Base-by-base conservation (phyloP, 2,329 filamentous ascomycete genomes). In the Cladorrhinum sp. region DNA sequence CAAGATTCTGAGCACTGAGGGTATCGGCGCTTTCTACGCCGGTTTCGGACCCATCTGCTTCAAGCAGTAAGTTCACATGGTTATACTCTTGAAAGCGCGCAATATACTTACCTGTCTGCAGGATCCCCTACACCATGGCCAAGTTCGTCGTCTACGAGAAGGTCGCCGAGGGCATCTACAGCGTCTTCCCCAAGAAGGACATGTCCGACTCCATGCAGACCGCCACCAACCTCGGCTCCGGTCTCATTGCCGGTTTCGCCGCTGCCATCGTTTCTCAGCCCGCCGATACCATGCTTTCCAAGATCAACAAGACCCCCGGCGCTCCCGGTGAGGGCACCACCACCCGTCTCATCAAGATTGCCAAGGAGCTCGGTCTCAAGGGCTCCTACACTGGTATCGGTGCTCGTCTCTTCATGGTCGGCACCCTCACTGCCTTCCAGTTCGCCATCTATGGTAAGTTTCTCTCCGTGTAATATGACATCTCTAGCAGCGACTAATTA, bases 81-180 rank as follows among this genome's bases (percentile, higher is more conserved):
- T 2, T 1, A 22, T 56, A 10, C 3, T 13, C 32, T n/a, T 32
- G n/a, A 24, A 9, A 13, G 1, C 2, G 16, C 22, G 20, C 23
- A 3, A 24, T 10, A 55, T 61, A 50, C 67, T 69, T 54, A 71
- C 61, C 3, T 50, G 18, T 5, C 7, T n/a, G 3, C 68, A 89
- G 86, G 82, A 85, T 93, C 70, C 90, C 90, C 67, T 93, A 93
- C 82, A 93, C 90, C 75, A 91, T 92, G 87, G 81, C 90, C 82
- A 92, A 92, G 81, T 93, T 93, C 80, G 90, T 92, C 78, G 90
- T 91, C 70, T 92, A 85, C 83, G 90, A 93, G 80, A 92, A 92
- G 83, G 88, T 90, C 69, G 80, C 84, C 69, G 89, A 92, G 79
- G 69, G 80, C 66, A 75, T 88, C 78, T 92, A 85, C 82, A 72